A percentile compares a stretch with the other conserved stretches of the same genome.
Evolutionary conservation across 108 stramenopile species (phyloP).

Genomic region (Bacterosira constricta): DNA sequence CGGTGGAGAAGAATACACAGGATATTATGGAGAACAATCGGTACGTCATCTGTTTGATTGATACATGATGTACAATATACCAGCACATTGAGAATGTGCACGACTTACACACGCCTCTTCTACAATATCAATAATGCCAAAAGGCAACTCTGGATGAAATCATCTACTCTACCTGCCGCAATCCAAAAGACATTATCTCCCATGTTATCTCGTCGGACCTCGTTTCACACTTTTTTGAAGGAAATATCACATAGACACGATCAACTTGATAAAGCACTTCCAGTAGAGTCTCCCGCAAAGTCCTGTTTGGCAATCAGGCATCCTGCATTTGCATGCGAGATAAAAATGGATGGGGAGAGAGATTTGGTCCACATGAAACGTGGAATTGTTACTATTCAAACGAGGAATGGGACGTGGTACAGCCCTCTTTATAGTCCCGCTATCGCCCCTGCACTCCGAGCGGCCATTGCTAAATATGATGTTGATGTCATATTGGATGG

Average conservation of each 20-base stretch:
- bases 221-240: conserved; percentile 58
- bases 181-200: conserved; percentile 70
- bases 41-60: no score
- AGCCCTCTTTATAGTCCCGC: conserved; percentile 77
- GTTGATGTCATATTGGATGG: conserved; percentile 87
- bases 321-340: conserved; percentile 79
- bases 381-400: conserved; percentile 62
- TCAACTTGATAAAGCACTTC: conserved; percentile 30
- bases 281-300: conserved; percentile 30
- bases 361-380: conserved; percentile 68
- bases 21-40: conserved; percentile 42
- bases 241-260: conserved; percentile 54
- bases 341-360: conserved; percentile 88
- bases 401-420: conserved; percentile 46
- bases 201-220: conserved; percentile 72
- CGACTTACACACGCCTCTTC: no score
- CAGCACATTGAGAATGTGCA: no score
- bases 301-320: conserved; percentile 62
- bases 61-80: no score
- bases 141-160: conserved; percentile 37
- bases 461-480: conserved; percentile 60
- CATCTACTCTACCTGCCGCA: conserved; percentile 36
- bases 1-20: conserved; percentile 37
- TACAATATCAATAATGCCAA: no score
- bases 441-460: conserved; percentile 73